A percentile compares a stretch with the other conserved stretches of the same genome.
Conservation (phyloP, 331 rosid species). For the Acacia pycnantha region DNA sequence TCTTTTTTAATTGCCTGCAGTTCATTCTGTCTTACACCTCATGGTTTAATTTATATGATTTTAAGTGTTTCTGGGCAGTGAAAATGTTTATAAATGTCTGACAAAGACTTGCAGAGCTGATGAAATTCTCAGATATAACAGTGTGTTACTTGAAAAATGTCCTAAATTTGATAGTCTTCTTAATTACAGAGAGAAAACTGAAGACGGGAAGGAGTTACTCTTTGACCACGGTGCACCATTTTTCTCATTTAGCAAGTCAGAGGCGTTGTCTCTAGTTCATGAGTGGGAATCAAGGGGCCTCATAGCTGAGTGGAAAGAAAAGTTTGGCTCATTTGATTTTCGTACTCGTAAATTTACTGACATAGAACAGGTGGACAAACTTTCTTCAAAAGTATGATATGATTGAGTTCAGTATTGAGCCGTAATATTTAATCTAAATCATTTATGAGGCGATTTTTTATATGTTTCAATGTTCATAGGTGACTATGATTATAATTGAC, state of each 20-base stretch:
- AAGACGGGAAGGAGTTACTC: conserved; percentile 77
- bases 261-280: conserved; percentile 49
- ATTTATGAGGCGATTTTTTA: not conserved
- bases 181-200: conserved; percentile 59
- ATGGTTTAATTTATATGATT: not conserved
- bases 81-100: not conserved
- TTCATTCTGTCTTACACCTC: not conserved
- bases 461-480: not conserved
- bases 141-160: conserved; percentile 10
- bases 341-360: conserved; percentile 49
- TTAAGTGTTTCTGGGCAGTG: conserved; percentile 7
- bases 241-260: conserved; percentile 64
- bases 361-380: conserved; percentile 57
- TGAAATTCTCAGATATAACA: not conserved
- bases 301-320: conserved; percentile 80
- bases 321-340: conserved; percentile 70
- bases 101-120: not conserved
- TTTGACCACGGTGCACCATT: conserved; percentile 93
- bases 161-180: conserved; percentile 18
- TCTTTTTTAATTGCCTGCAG: not conserved
- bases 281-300: conserved; percentile 85
- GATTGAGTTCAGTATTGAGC: not conserved
- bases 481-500: not conserved
- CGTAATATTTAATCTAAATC: not conserved
- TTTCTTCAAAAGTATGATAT: conserved; percentile 9